Base-by-base conservation (phyloP, 352 stramenopile species). In the Globisporangium cylindrosporum region DNA sequence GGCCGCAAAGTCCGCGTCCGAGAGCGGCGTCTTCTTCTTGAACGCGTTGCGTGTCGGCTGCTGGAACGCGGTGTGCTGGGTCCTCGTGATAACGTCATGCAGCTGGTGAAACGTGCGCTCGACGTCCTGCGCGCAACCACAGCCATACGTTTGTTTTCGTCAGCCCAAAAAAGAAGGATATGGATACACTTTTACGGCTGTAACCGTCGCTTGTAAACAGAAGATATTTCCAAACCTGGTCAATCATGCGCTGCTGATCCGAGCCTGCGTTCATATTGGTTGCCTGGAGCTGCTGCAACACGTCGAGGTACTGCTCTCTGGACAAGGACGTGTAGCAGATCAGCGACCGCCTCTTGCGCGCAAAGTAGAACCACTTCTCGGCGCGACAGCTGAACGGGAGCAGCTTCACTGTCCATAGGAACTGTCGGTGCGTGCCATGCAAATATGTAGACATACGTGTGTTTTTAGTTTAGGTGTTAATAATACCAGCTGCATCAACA, bases 361-460 rank as follows among this genome's bases (percentile, higher is more conserved):
- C 68, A 32, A 79, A 68, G 59, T 75, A 86, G 10, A 86, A 69
- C 78, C 78, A 84, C 62, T 84, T 84, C 49, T 86, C 78, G 24
- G 74, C 78, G 18, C 77, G 78, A 3, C 68, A 81, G 29, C 68
- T 58, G 41, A 84, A 84, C 36, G 78, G 76, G 58, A 86, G 73
- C 66, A 86, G 65, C 62, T 86, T 82, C n/a, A 84, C 68, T 29
- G 66, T 69, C 78, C 78, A 84, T 14, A 86, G 61, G 1, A 86
- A 60, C 67, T 84, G 68, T 24, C 25, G 3, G 15, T 38, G 32
- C 32, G 8, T 20, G 7, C 14, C 32, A 24, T 12, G 27, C 2
- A 34, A 36, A 29, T 15, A 32, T 32, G 29, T 8, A 54, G 22
- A 24, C 18, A 51, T 15, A 54, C 36, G 10, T 20, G 18, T 4